These are phyloP conservation scores for Candida xyloterini DNA, from an alignment of 805 yeast species.

Conservation along the genomic window DNA sequence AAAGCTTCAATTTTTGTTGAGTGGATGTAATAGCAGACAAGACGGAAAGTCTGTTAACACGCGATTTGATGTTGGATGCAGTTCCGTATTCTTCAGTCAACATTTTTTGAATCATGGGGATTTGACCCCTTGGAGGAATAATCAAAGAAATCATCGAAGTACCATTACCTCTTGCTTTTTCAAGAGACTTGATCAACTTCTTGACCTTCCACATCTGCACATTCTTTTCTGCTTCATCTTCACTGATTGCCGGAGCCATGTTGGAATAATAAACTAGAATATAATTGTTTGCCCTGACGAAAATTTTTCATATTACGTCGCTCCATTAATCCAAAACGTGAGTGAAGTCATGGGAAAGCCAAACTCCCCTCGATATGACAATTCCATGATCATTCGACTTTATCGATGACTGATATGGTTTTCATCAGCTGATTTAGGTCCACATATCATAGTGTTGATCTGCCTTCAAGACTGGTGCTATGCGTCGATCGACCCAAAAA, in stretches of 20 bases:
- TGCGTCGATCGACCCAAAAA: constrained; percentile 11
- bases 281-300: constrained; percentile 9
- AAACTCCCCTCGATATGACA: too few species aligned
- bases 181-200: constrained; percentile 84
- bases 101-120: constrained; percentile 83
- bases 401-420: neutral
- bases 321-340: neutral
- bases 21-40: constrained; percentile 97
- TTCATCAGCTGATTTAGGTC: neutral
- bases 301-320: constrained; percentile 11
- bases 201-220: constrained; percentile 99
- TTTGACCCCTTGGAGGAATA: constrained; percentile 94
- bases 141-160: constrained; percentile 97
- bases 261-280: constrained; percentile 13
- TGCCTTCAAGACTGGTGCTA: neutral
- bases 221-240: constrained; percentile 92
- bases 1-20: constrained; percentile 87
- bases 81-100: constrained; percentile 98
- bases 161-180: constrained; percentile 96
- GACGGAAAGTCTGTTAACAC: constrained; percentile 95
- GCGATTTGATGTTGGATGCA: constrained; percentile 95
- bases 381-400: neutral
- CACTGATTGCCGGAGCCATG: constrained; percentile 36
- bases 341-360: neutral
- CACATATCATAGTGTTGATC: neutral